Base-by-base conservation (phyloP, 2,329 filamentous ascomycete genomes). In the Chrysosporium queenslandicum region DNA sequence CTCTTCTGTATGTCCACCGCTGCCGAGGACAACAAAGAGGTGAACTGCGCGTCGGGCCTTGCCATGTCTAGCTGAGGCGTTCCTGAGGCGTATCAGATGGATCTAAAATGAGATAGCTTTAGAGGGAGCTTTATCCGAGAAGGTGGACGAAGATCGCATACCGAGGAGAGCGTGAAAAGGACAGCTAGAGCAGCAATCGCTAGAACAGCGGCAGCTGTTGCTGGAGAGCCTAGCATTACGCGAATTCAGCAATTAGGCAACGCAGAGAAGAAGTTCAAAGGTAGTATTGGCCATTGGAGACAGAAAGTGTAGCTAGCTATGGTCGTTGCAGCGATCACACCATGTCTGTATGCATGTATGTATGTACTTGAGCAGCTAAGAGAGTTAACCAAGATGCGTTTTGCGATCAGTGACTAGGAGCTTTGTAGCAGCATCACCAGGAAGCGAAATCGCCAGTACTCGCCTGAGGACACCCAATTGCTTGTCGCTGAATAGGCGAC, bases 1-100 rank as follows among this genome's bases (percentile, higher is more conserved):
- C 69, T 98, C 92, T 45, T 88, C 83, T 0, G 92, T 96, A 70
- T 98, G 92, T 0, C 92, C 92, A 29, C 92, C 92, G 2, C 87
- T 94, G 49, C 92, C 92, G 21, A 97, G 83, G 23, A 97, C 83
- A 57, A 94, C 79, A 29, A 94, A 74, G 50, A 89, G 74, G 66
- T 90, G 81, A 5, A 51, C 12, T 45, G 34, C 5, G 12, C 18
- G 30, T 12, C 14, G 29, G 20, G 49, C 8, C 6, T 45, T 45
- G 20, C 6, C 21, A 43, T 36, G 40, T 16, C n/a, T 45, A 8
- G 29, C 20, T 37, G 49, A 25, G 14, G 21, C 29, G 37, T 37
- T 37, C 29, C 27, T 16, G 21, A 37, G 49, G 7, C 49, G 49
- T 20, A 21, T 39, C 27, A 45, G n/a, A 20, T 45, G 23, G 30